Percentiles rank a stretch among this genome's conserved stretches.
Conservation (phyloP, 805 yeast genomes). For the Jamesozyma piceae region DNA sequence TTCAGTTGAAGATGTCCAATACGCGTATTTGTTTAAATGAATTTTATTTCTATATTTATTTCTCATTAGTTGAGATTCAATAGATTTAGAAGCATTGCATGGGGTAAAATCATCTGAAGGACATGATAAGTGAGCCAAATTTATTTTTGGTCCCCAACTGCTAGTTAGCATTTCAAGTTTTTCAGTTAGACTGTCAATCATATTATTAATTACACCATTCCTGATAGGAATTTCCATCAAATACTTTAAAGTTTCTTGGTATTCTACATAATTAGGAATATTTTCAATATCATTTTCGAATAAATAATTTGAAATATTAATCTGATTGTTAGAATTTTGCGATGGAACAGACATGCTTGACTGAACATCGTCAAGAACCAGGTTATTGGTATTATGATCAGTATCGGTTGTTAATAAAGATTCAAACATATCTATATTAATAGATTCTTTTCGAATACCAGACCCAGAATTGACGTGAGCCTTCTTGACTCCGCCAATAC, state of each 20-base stretch:
- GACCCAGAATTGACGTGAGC: neutral
- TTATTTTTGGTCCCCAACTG: slow-evolving; percentile 18
- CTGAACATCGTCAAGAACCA: neutral
- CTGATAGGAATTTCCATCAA: slow-evolving; percentile 9
- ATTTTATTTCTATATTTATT: slow-evolving; percentile 20
- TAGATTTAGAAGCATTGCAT: slow-evolving; percentile 9
- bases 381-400: neutral
- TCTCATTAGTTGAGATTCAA: slow-evolving; percentile 25
- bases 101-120: neutral
- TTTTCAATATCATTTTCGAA: slow-evolving; percentile 18
- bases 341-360: neutral
- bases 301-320: slow-evolving; percentile 8
- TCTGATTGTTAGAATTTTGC: neutral
- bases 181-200: slow-evolving; percentile 13
- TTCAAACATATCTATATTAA: neutral
- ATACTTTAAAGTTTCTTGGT: slow-evolving; percentile 12
- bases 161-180: slow-evolving; percentile 10
- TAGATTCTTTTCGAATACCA: neutral
- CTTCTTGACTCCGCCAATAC: neutral
- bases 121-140: slow-evolving; percentile 7
- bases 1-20: slow-evolving; percentile 1
- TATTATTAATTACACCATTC: slow-evolving; percentile 5
- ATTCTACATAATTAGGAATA: slow-evolving; percentile 10
- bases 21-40: slow-evolving; percentile 18
- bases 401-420: neutral